Evolutionary conservation across 169 alveolate species (phyloP).

Genomic region (Plasmodium cynomolgi): DNA sequence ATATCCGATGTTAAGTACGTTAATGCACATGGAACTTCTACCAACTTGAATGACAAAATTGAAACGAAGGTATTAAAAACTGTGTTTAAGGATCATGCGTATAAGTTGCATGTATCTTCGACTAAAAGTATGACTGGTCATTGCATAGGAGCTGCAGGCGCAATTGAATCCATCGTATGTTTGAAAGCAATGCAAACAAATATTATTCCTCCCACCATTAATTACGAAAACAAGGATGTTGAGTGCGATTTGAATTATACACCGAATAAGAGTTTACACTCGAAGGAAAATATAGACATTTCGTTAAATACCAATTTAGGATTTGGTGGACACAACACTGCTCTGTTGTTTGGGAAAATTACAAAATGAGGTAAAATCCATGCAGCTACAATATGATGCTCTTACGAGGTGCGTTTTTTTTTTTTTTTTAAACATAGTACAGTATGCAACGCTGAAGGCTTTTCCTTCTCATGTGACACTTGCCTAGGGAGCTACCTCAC

Average conservation of each 20-base stretch:
- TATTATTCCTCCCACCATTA: slow-evolving; percentile 82
- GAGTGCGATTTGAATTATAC: slow-evolving; percentile 83
- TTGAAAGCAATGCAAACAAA: slow-evolving; percentile 82
- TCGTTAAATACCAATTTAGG: slow-evolving; percentile 80
- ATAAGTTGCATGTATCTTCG: slow-evolving; percentile 79
- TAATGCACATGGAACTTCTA: slow-evolving; percentile 86
- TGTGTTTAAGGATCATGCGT: slow-evolving; percentile 79
- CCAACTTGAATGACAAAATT: slow-evolving; percentile 80
- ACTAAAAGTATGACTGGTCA: slow-evolving; percentile 87
- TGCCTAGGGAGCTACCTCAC: not conserved
- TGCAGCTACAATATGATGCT: not conserved
- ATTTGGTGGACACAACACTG: slow-evolving; percentile 86
- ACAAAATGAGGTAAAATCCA: not conserved
- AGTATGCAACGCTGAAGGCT: not conserved
- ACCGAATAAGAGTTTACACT: slow-evolving; percentile 78
- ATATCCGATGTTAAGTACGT: slow-evolving; percentile 78
- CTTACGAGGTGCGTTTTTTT: not conserved
- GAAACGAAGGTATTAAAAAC: slow-evolving; percentile 81
- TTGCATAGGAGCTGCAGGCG: slow-evolving; percentile 85
- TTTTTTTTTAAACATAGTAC: not conserved
- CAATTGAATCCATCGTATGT: slow-evolving; percentile 81
- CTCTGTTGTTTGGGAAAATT: slow-evolving; percentile 76
- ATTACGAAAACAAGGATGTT: slow-evolving; percentile 79
- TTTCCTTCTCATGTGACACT: not conserved
- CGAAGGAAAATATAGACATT: slow-evolving; percentile 51